These are phyloP conservation scores for Tremella yokohamensis DNA, from an alignment of 768 basidiomycete genomes.

Conservation along the genomic window DNA sequence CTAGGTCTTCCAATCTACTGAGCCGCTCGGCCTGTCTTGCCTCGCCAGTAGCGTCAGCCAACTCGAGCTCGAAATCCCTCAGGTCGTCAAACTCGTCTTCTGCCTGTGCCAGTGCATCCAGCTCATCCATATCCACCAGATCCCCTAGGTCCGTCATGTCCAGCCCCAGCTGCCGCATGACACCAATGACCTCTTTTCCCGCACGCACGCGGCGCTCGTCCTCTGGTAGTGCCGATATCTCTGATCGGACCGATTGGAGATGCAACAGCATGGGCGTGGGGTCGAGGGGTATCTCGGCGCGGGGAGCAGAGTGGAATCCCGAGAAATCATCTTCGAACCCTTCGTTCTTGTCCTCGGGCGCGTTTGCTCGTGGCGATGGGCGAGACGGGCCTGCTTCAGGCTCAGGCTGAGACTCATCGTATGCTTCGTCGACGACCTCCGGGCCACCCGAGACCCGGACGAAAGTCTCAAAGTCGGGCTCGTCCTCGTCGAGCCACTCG, in stretches of 20 bases:
- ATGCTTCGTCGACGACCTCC: too few species aligned
- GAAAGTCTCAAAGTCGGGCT: constrained; percentile 7
- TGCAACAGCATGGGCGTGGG: constrained; percentile 43
- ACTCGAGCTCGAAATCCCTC: constrained; percentile 2
- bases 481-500: constrained; percentile 40
- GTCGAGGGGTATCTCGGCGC: constrained; percentile 22
- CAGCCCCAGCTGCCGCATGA: constrained; percentile 32
- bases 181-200: constrained; percentile 33
- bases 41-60: background rate
- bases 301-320: constrained; percentile 30
- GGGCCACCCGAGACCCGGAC: background rate
- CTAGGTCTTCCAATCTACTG: background rate
- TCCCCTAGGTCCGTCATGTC: constrained; percentile 10
- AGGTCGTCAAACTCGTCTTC: constrained; percentile 1
- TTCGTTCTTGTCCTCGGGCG: constrained; percentile 2
- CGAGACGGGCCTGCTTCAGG: background rate
- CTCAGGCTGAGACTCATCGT: background rate
- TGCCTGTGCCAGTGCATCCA: background rate
- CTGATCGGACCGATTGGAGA: constrained; percentile 35
- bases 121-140: constrained; percentile 3
- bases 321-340: constrained; percentile 41
- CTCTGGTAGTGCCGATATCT: constrained; percentile 29
- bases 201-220: constrained; percentile 38
- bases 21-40: background rate
- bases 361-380: background rate